These are phyloP conservation scores for Ganoderma lingzhi DNA, from an alignment of 1,284 basidiomycete genomes.

Conservation along the genomic window DNA sequence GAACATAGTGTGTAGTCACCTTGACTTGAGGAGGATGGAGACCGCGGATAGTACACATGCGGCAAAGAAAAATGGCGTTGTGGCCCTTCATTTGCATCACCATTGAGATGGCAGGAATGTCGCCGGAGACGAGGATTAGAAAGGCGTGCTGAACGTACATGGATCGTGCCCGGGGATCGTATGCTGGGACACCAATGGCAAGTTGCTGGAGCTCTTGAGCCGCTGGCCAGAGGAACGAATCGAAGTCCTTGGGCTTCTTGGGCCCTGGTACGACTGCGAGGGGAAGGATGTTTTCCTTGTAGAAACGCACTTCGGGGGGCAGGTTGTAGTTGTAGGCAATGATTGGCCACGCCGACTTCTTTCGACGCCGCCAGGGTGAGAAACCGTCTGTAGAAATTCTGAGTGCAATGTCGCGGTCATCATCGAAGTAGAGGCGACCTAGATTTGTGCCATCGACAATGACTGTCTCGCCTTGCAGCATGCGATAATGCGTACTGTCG, in stretches of 20 bases:
- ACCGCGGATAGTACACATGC: constrained; percentile 50
- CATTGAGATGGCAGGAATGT: constrained; percentile 46
- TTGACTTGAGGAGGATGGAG: constrained; percentile 38
- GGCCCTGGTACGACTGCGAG: constrained; percentile 53
- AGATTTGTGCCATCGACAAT: too few relatives aligned
- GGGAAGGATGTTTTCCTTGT: constrained; percentile 41
- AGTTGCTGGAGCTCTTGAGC: constrained; percentile 48
- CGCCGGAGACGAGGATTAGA: constrained; percentile 49
- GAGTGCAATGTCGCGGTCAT: constrained; percentile 41
- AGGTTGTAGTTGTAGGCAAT: constrained; percentile 51
- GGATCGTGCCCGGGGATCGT: constrained; percentile 39
- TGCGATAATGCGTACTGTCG: too few relatives aligned
- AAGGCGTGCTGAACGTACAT: constrained; percentile 44
- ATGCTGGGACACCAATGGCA: constrained; percentile 44
- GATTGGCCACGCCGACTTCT: constrained; percentile 51
- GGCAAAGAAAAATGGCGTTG: constrained; percentile 47
- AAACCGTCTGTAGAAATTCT: constrained; percentile 46
- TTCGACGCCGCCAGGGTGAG: constrained; percentile 46
- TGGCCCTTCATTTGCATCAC: too few relatives aligned
- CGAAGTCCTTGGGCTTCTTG: constrained; percentile 48
- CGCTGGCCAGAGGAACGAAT: constrained; percentile 51
- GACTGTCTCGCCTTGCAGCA: too few relatives aligned
- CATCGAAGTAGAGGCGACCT: too few relatives aligned
- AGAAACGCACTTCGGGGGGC: constrained; percentile 43
- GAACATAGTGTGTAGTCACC: constrained; percentile 48